Base-by-base conservation (phyloP, 208 protist genomes). In the Acanthamoeba royreba region DNA sequence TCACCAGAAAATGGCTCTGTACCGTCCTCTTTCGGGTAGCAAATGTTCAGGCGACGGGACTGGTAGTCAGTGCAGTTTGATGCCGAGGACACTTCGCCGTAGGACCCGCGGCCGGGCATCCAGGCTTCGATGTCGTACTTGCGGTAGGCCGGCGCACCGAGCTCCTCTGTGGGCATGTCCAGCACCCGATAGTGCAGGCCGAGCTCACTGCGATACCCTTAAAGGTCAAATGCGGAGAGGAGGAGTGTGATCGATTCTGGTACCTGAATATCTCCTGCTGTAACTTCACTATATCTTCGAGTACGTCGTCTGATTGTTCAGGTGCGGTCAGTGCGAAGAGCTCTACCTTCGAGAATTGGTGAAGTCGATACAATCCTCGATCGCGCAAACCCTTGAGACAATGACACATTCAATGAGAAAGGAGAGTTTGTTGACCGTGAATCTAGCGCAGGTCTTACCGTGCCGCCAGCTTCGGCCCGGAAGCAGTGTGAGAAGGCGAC, bases 41-140 rank as follows among this genome's bases (percentile, higher is more conserved):
- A 93, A 3, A 97, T 97, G 53, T 96, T 95, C 17, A 98, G 91
- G 42, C 97, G 74, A 11, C 96, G 72, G 11, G 83, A 94, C 89
- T 98, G 97, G 89, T 97, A 98, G 87, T 98, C 97, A 5, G 95
- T 97, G 92, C 97, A 98, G 72, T 98, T 98, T 13, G 97, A 98
- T 1, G 97, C 90, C n/a, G 55, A 74, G 43, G 47, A 47, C 15
- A 97, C 94, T 45, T 98, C 97, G 40, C 97, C 96, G 87, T 95
- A 98, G 19, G 46, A 47, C 35, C 72, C 74, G 25, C 94, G 35
- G 25, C 96, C 95, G 9, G 97, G 97, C 96, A 98, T 98, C 95
- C 96, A 98, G 9, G 97, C 97, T 88, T 98, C 97, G 49, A 98
- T 97, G 85, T 98, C 97, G 88, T 96, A 97, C 86, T 98, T 98